phyloP scores from a whole-genome alignment of 2,329 filamentous ascomycete species.

The Chaetomium strumarium region DNA sequence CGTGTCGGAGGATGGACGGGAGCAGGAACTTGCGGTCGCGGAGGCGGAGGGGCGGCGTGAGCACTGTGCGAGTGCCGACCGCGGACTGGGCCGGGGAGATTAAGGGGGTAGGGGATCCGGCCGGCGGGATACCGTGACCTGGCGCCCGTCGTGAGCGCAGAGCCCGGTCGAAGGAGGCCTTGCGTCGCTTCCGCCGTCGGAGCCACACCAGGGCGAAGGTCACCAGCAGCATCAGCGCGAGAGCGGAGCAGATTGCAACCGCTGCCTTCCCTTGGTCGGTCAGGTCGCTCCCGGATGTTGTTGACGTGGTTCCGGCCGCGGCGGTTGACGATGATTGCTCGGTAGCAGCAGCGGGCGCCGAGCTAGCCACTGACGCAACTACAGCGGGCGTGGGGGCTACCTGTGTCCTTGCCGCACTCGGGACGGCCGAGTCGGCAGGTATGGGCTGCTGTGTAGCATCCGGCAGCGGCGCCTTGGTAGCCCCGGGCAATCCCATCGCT shows the following conservation, averaged over 20 bases:
- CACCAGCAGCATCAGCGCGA: conserved; percentile 35
- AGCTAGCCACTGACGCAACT: background rate
- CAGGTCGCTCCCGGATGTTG: conserved; percentile 27
- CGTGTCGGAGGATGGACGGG: conserved; percentile 30
- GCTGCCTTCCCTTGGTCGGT: conserved; percentile 39
- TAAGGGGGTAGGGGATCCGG: conserved; percentile 38
- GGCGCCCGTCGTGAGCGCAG: conserved; percentile 25
- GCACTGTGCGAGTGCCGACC: conserved; percentile 22
- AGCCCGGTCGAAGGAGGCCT: conserved; percentile 18
- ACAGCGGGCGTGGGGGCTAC: background rate
- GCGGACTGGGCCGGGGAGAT: conserved; percentile 34
- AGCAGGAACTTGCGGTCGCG: conserved; percentile 39
- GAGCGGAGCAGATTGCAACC: conserved; percentile 38
- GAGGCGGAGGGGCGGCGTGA: conserved; percentile 44
- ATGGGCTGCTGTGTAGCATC: background rate
- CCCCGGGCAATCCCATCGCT: background rate
- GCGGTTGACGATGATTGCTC: background rate
- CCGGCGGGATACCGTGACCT: conserved; percentile 22
- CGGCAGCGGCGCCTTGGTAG: conserved; percentile 2
- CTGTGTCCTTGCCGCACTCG: background rate
- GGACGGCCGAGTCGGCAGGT: background rate
- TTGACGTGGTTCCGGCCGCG: conserved; percentile 12
- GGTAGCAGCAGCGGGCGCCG: background rate
- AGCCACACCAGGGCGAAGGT: conserved; percentile 35
- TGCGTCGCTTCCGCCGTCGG: conserved; percentile 28